Conservation (phyloP, 371 early-diverging fungal species). For the Rhizopus microsporus region DNA sequence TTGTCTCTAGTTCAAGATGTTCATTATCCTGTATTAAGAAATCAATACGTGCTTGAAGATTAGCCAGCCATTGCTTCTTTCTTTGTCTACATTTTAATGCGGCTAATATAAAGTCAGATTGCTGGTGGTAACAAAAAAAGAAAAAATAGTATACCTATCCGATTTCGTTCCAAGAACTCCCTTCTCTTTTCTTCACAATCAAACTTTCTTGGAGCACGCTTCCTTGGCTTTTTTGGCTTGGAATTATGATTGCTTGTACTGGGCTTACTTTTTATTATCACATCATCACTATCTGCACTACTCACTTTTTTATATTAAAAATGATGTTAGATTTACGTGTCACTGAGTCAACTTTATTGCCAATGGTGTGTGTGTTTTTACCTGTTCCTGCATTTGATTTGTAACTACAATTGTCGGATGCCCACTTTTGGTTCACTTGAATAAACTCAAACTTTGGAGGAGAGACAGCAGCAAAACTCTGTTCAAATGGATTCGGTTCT, state of each 20-base stretch:
- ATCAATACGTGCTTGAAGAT: slow-evolving; percentile 58
- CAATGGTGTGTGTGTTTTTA: not conserved
- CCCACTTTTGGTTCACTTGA: not conserved
- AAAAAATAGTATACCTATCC: slow-evolving; percentile 53
- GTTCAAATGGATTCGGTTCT: slow-evolving; percentile 19
- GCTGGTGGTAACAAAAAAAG: not conserved
- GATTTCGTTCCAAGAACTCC: slow-evolving; percentile 78
- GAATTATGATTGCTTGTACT: not conserved
- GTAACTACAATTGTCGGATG: not conserved
- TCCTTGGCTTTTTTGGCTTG: slow-evolving; percentile 5
- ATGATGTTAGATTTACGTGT: not conserved
- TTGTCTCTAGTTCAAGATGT: slow-evolving; percentile 37
- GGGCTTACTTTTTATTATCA: not conserved
- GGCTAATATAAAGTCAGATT: slow-evolving; percentile 31
- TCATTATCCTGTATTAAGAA: slow-evolving; percentile 52
- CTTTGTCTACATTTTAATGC: slow-evolving; percentile 71
- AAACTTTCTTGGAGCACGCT: slow-evolving; percentile 3
- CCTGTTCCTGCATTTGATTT: slow-evolving; percentile 6
- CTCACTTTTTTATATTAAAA: slow-evolving; percentile 7
- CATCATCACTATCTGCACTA: slow-evolving; percentile 8
- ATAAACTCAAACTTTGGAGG: not conserved
- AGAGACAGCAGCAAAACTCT: slow-evolving; percentile 7
- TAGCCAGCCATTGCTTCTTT: slow-evolving; percentile 61
- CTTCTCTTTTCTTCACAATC: slow-evolving; percentile 66
- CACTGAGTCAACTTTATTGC: not conserved